Base-by-base conservation (phyloP, 495 filamentous ascomycete genomes). In the Hyaloscypha hepaticicola region DNA sequence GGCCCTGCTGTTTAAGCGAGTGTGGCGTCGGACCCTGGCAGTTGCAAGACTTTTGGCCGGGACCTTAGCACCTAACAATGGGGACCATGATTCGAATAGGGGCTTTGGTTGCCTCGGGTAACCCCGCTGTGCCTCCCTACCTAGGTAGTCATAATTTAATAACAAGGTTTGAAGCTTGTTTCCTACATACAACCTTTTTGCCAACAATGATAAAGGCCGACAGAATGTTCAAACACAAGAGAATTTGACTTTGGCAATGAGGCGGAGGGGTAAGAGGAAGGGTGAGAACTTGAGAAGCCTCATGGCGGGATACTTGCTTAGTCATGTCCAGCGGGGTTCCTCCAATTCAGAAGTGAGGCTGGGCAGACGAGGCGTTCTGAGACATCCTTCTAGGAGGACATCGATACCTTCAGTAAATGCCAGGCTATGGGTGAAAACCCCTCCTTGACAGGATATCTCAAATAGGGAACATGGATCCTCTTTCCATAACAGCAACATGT, bases 401-500 rank as follows among this genome's bases (percentile, higher is more conserved):
- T n/a, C 0, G 16, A 45, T 45, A 16, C 4, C 38, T 45, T 45
- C 16, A 9, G 11, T 4, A 16, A 45, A 4, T 4, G 19, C 12
- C 38, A 45, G 38, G 38, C 38, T 45, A 45, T 45, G 38, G 5
- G 19, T 45, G 12, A 4, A 4, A 8, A 16, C 14, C 14, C 38
- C 38, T 14, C 38, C 1, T 16, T 45, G 38, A 45, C 38, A 45
- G 0, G 12, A 45, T 45, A 45, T 16, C 38, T 16, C 38, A 19
- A 45, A 19, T 9, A 1, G 14, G 6, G 38, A 45, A 9, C 38
- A 66, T 66, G 64, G 59, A 62, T 38, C 51, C 64, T 4, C 22
- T 66, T 2, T 77, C 77, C 50, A 78, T 82, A 52, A 73, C 74
- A 49, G 73, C 73, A 24, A 71, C 71, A 19, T 84, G 80, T 68